A percentile compares a stretch with the other conserved stretches of the same genome.
Conservation (phyloP, 2,329 filamentous ascomycete genomes). For the Geoglossum cookeanum region DNA sequence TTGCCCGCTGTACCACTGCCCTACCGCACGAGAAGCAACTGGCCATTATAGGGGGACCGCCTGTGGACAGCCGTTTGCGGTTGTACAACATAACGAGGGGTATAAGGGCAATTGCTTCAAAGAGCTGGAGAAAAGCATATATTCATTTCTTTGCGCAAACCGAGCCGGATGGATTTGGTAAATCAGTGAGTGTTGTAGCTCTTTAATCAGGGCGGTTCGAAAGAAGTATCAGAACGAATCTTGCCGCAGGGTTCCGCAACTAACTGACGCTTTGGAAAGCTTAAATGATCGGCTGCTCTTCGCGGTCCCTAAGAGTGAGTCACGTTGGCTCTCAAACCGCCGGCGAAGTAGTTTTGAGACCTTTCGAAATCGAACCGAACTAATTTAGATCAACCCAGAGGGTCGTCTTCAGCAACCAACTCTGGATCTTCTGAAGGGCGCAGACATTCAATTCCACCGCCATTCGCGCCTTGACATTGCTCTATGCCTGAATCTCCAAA, state of each 20-base stretch:
- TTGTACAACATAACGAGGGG: not conserved
- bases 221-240: not conserved
- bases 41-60: not conserved
- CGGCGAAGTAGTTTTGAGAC: not conserved
- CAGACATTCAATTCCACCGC: constrained; percentile 90
- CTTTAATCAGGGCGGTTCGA: not conserved
- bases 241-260: not conserved
- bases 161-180: constrained; percentile 20
- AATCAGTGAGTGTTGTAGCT: constrained; percentile 19
- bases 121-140: constrained; percentile 1
- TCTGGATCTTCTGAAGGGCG: constrained; percentile 78
- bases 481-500: constrained; percentile 87
- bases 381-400: constrained; percentile 35
- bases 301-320: constrained; percentile 93
- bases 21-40: not conserved
- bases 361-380: constrained; percentile 7
- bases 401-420: constrained; percentile 76
- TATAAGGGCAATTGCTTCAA: constrained; percentile 8
- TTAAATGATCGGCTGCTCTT: constrained; percentile 86
- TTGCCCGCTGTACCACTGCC: not conserved
- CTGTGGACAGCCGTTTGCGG: not conserved
- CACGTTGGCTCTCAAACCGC: constrained; percentile 8
- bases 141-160: not conserved
- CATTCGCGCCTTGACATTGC: constrained; percentile 94
- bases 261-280: constrained; percentile 27